A percentile compares a stretch with the other conserved stretches of the same genome.
Conservation (phyloP, 352 stramenopile species). For the Phytophthora idaei region DNA sequence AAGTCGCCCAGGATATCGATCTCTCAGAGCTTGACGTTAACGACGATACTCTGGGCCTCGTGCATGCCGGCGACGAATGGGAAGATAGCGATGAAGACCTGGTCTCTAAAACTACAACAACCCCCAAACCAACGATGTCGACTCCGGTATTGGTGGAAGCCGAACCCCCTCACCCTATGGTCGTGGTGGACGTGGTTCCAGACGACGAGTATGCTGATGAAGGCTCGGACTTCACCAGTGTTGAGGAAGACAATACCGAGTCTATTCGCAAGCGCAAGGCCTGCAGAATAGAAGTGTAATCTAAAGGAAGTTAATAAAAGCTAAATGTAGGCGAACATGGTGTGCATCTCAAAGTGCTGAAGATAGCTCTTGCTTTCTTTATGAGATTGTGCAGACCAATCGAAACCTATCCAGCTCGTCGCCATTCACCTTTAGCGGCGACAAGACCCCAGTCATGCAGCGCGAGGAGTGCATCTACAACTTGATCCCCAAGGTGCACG, state of each 20-base stretch:
- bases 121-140: constrained; percentile 6
- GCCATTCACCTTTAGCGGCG: constrained; percentile 15
- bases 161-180: constrained; percentile 12
- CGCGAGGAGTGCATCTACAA: constrained; percentile 93
- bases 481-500: constrained; percentile 81
- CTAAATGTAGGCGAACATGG: constrained; percentile 12
- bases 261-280: constrained; percentile 22
- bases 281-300: constrained; percentile 4
- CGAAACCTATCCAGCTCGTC: constrained; percentile 10
- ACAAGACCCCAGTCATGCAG: constrained; percentile 46
- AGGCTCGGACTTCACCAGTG: constrained; percentile 18
- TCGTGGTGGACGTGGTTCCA: constrained; percentile 22
- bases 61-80: constrained; percentile 20
- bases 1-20: constrained; percentile 8
- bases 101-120: constrained; percentile 1
- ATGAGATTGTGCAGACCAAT: constrained; percentile 21
- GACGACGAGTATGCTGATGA: constrained; percentile 14
- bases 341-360: constrained; percentile 3
- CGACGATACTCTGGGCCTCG: constrained; percentile 8
- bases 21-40: constrained; percentile 7
- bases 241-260: constrained; percentile 2
- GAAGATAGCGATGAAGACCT: not conserved
- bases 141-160: constrained; percentile 10
- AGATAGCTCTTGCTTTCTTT: constrained; percentile 23
- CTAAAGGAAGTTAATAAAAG: not conserved